Evolutionary conservation across 2,329 filamentous ascomycete genomes (phyloP), one percentile per base, ranked within the genome.

Genomic region (Tolypocladium guangdongense): DNA sequence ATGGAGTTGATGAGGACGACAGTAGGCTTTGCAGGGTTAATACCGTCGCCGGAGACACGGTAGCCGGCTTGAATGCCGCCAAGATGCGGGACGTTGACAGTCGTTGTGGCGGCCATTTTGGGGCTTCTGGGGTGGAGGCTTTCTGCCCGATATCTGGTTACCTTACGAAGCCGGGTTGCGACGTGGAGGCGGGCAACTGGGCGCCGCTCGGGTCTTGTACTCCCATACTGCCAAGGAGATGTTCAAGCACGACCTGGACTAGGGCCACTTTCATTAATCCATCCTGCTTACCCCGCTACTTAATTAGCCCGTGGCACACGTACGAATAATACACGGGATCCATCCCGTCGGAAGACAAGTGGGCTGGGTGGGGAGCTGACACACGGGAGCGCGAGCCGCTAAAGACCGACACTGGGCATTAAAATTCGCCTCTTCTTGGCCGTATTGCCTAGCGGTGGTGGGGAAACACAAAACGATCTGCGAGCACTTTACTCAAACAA

Each of bases 1-100:
- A 80, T 74, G 32, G 75, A 74, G 66, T 78, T 78, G 60, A 79
- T 68, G 56, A 80, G 71, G 30, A 79, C 71, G 39, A 72, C 61
- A 3, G 77, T 80, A 20, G 77, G 75, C 64, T 79, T 80, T 52
- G 66, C 62, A 5, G 73, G 61, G 66, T 84, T 77, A 54, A 75
- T 68, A 38, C 59, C 62, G 51, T 69, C 64, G 52, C 68, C 66
- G 30, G 70, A 68, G 36, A 75, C 62, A 47, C 72, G 66, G 60
- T 75, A 77, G 46, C 74, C 76, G 43, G 68, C 74, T 50, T 63
- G 63, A 63, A 74, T 76, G 57, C 73, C 73, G 41, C 74, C 74
- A 7, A 78, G 66, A 63, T 78, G 75, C 53, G 74, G 72, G 52
- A 78, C 73, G 45, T 65, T 58, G 56, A 77, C 58, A n/a, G 73